Base-by-base conservation (phyloP, 495 filamentous ascomycete genomes). In the Aspergillus conjunctus region DNA sequence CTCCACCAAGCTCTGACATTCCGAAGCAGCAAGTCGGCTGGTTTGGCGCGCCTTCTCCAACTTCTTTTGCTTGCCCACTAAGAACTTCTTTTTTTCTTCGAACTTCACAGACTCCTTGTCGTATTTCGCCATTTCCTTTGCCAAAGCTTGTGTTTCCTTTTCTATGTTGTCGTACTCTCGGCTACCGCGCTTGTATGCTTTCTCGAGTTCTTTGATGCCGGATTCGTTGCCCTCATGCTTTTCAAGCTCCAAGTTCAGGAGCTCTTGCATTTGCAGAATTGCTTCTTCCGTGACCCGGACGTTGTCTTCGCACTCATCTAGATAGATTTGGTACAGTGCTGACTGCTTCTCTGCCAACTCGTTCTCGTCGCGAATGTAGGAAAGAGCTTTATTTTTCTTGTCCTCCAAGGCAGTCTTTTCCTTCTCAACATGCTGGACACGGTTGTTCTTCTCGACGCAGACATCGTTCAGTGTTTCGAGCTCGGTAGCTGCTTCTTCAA, bases 371-470 rank as follows among this genome's bases (percentile, higher is more conserved):
- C 83, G 86, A 61, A 98, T 88, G 68, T 85, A 97, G 5, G 91
- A 86, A 10, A 98, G 72, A 5, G 94, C 94, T 72, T 93, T 92
- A 71, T 98, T 85, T 74, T 98, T 98, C 82, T 97, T 97, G 67
- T 96, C 93, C 72, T 94, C 94, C 39, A 98, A 81, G 31, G 86
- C 77, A 51, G 87, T 91, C 78, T 90, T 96, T 78, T 98, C 94
- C 71, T 98, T 98, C 76, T 98, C 94, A 3, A 98, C 94, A 69
- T 97, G 93, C 76, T 97, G 91, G 7, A 98, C 95, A 49, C 95
- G 88, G 48, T 86, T 87, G 64, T 88, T 94, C 80, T 98, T 98
- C 71, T 98, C 94, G 52, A 89, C 79, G 70, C 94, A 98, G 10
- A 96, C 85, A 63, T 98, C 94, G 67, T 98, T 98, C 44, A 98